A percentile compares a stretch with the other conserved stretches of the same genome.
Evolutionary conservation across 352 stramenopile species (phyloP).

Genomic region (Phytophthora citricola): DNA sequence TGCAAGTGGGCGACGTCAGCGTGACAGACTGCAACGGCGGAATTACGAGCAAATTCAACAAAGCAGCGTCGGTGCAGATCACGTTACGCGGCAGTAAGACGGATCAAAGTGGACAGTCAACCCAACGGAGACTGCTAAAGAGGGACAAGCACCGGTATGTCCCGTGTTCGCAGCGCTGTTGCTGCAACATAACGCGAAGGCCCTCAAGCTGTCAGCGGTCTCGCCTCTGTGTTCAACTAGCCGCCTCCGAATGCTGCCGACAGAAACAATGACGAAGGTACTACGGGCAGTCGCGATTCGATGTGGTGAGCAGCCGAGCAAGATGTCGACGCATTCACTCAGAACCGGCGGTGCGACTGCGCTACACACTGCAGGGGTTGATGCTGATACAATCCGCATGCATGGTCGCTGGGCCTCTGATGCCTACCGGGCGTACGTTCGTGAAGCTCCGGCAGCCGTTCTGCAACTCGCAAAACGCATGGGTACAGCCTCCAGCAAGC

Average conservation of each 20-base stretch:
- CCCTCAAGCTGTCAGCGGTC: neutral
- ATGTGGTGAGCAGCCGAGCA: too few relatives aligned
- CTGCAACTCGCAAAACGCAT: slow-evolving; percentile 10
- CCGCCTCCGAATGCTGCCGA: neutral
- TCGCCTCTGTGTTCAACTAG: slow-evolving; percentile 8
- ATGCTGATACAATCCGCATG: slow-evolving; percentile 10
- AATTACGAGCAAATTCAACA: neutral
- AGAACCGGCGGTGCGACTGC: too few relatives aligned
- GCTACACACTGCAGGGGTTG: neutral
- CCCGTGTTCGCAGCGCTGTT: slow-evolving; percentile 5
- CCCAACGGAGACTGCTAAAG: neutral
- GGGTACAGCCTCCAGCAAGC: neutral
- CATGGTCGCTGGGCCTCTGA: slow-evolving; percentile 16
- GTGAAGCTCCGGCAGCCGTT: neutral
- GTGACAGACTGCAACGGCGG: neutral
- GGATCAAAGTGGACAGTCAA: neutral
- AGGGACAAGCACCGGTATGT: neutral
- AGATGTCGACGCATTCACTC: too few relatives aligned
- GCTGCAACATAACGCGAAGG: slow-evolving; percentile 2
- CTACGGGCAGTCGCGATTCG: neutral
- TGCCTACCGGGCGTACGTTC: slow-evolving; percentile 8
- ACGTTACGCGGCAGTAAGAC: neutral
- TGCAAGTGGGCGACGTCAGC: slow-evolving; percentile 9
- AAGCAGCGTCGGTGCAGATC: neutral
- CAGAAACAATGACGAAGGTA: slow-evolving; percentile 15